Evolutionary conservation across 2,329 filamentous ascomycete species (phyloP), one percentile per base, ranked within the genome.

Genomic region (Stylonectria norvegica): DNA sequence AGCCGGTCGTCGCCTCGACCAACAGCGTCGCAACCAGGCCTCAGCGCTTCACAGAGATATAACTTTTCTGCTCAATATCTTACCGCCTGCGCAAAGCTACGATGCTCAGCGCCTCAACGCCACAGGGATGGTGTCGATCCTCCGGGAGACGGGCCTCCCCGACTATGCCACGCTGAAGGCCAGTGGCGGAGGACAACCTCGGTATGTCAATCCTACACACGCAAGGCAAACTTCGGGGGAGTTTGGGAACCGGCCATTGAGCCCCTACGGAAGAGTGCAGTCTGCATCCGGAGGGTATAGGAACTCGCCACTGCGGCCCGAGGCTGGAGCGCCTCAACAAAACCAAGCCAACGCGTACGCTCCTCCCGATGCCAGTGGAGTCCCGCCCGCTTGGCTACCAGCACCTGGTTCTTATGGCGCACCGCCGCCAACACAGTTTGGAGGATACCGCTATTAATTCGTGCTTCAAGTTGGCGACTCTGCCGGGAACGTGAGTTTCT

Each of bases 1-100:
- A 1, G 89, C 91, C 25, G 88, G 89, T 18, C 83, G 90, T 40
- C 83, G 90, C 23, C 73, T 94, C 16, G 88, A 93, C 56, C 86
- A 93, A 59, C 83, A 88, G 59, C 76, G 80, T 36, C 73, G 81
- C 5, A 80, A 76, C 53, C 78, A 78, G 49, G 69, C 71, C 10
- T 76, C 84, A 3, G 81, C 86, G 1, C 75, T 96, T 25, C 88
- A 91, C 19, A 80, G 86, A 28, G 77, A 81, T 46, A 75, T 81
- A 29, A 79, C 73, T 0, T 81, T 81, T 50, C 57, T 81, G 12
- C 70, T 94, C 9, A 81, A 83, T 50, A 83, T 90, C 45, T 83
- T 94, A 10, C 89, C 89, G 0, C 73, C 79, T 1, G 77, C 86
- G 1, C 78, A 85, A 17, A 73, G 79, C 6, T 96, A 94, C 64